These are phyloP conservation scores for Entonaema liquescens DNA, from an alignment of 495 filamentous ascomycete species.

Conservation along the genomic window DNA sequence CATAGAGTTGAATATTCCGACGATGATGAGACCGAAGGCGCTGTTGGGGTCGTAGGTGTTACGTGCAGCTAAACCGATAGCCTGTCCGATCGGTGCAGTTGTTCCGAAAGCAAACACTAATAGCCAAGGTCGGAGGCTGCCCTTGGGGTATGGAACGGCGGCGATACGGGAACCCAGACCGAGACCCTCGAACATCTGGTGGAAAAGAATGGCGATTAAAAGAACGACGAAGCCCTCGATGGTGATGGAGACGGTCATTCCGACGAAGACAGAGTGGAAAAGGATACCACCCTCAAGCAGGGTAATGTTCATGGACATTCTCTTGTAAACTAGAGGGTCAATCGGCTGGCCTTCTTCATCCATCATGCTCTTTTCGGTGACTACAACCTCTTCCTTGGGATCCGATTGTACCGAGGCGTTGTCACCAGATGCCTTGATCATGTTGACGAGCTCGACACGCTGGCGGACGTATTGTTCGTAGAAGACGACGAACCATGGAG, in stretches of 20 bases:
- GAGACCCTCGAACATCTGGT: constrained; percentile 76
- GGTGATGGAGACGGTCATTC: constrained; percentile 73
- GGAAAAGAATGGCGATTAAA: constrained; percentile 73
- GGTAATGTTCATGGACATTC: constrained; percentile 62
- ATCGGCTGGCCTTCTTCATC: constrained; percentile 55
- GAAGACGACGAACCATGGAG: constrained; percentile 63
- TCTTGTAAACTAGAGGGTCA: constrained; percentile 56
- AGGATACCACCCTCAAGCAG: constrained; percentile 65
- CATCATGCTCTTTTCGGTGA: constrained; percentile 43
- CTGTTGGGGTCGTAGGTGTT: constrained; percentile 70
- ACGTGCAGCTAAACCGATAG: constrained; percentile 64
- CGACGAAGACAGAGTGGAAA: constrained; percentile 72
- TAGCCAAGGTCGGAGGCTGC: constrained; percentile 66
- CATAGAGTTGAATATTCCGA: constrained; percentile 76
- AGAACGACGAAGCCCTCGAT: constrained; percentile 71
- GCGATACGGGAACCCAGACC: constrained; percentile 72
- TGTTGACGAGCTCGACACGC: constrained; percentile 58
- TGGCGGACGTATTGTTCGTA: constrained; percentile 64
- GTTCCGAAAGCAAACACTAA: constrained; percentile 69
- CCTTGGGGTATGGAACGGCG: constrained; percentile 58
- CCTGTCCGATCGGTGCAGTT: constrained; percentile 68
- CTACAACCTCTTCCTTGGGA: constrained; percentile 31
- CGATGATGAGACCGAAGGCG: constrained; percentile 70
- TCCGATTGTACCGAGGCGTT: constrained; percentile 10
- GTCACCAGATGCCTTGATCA: constrained; percentile 48